A percentile compares a stretch with the other conserved stretches of the same genome.
phyloP scores from a whole-genome alignment of 2,329 filamentous ascomycete species.

The Alternaria ventricosa region DNA sequence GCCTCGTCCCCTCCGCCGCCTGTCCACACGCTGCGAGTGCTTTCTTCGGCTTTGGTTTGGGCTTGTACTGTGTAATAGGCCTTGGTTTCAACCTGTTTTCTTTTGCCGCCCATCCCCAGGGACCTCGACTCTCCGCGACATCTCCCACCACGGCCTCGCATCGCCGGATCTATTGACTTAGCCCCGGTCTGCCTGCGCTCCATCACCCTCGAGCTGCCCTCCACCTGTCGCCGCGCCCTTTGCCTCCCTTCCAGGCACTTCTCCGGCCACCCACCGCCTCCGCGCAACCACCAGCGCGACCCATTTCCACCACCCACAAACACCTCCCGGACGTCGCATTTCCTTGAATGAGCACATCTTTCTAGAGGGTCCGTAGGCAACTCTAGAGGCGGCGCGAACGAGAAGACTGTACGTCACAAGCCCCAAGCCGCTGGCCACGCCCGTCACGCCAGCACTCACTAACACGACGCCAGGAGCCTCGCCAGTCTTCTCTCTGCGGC shows the following conservation, averaged over 20 bases:
- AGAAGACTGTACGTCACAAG: constrained; percentile 48
- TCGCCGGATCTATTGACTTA: constrained; percentile 51
- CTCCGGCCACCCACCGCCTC: neutral
- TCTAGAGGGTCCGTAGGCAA: constrained; percentile 42
- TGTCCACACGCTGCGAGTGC: constrained; percentile 10
- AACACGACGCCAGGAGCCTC: constrained; percentile 42
- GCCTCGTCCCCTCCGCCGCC: constrained; percentile 11
- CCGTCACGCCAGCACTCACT: constrained; percentile 17
- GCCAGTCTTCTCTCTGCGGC: constrained; percentile 52
- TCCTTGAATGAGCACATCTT: constrained; percentile 47
- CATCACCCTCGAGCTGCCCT: constrained; percentile 16
- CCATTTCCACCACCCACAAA: constrained; percentile 22
- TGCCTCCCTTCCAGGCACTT: constrained; percentile 18
- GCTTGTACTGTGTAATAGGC: constrained; percentile 16
- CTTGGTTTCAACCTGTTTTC: constrained; percentile 25
- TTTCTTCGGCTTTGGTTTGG: constrained; percentile 14
- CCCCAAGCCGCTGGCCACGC: neutral
- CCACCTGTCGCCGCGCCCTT: constrained; percentile 20
- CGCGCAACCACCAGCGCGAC: constrained; percentile 13
- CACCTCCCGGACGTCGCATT: constrained; percentile 24
- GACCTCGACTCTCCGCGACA: constrained; percentile 21
- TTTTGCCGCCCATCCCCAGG: constrained; percentile 7
- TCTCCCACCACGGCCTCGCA: constrained; percentile 21
- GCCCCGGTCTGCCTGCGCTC: constrained; percentile 40
- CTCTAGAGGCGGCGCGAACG: constrained; percentile 48